Percentiles rank a stretch among this genome's conserved stretches.
Evolutionary conservation across 441 rosid genomes (phyloP).

Genomic region (Corymbia calophylla): DNA sequence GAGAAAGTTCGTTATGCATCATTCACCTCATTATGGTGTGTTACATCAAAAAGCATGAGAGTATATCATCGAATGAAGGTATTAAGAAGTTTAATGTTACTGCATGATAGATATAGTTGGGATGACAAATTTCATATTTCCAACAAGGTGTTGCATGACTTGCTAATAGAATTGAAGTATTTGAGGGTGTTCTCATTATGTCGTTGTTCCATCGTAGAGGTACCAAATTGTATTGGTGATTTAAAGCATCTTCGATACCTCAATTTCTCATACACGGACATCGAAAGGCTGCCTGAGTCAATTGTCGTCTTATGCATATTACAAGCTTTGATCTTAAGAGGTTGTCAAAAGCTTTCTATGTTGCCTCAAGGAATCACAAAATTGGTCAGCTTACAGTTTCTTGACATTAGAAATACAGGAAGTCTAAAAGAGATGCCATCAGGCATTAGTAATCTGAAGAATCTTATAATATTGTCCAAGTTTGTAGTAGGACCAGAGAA

Average conservation of each 20-base stretch:
- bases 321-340: not conserved
- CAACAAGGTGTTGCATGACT: not conserved
- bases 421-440: not conserved
- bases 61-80: not conserved
- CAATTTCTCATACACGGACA: not conserved
- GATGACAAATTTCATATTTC: not conserved
- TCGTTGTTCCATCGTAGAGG: not conserved
- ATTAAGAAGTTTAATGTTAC: not conserved
- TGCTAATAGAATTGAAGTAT: not conserved
- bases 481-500: not conserved
- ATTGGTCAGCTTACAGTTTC: not conserved
- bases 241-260: not conserved
- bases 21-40: not conserved
- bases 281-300: not conserved
- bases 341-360: not conserved
- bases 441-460: not conserved
- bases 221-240: not conserved
- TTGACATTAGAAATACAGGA: not conserved
- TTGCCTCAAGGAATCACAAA: not conserved
- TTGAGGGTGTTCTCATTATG: not conserved
- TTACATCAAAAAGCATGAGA: not conserved
- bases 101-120: not conserved
- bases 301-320: not conserved
- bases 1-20: not conserved
- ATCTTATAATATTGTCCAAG: not conserved